These are phyloP conservation scores for Amanita rubescens DNA, from an alignment of 768 basidiomycete genomes.

Conservation along the genomic window DNA sequence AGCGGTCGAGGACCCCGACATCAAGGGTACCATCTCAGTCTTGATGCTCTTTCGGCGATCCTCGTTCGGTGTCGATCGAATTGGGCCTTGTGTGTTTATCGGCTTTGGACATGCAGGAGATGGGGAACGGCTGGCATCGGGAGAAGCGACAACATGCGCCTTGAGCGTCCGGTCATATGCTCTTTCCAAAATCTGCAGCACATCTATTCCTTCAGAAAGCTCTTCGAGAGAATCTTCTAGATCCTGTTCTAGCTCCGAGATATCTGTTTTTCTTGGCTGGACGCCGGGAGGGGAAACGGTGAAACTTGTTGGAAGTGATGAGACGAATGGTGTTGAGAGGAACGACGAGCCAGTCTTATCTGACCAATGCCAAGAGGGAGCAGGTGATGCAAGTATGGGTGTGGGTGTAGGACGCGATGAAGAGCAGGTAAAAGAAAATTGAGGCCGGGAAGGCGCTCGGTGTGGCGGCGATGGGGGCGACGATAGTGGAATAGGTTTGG, in stretches of 20 bases:
- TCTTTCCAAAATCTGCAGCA: conserved; percentile 59
- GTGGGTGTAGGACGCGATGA: conserved; percentile 18
- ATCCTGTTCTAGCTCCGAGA: conserved; percentile 17
- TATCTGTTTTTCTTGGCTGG: neutral
- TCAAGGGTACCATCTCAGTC: conserved; percentile 6
- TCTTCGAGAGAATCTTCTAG: conserved; percentile 45
- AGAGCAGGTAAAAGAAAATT: neutral
- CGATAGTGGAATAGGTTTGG: conserved; percentile 8
- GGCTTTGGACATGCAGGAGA: conserved; percentile 9
- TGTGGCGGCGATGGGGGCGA: conserved; percentile 10
- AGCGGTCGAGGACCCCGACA: conserved; percentile 7
- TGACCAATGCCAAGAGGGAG: conserved; percentile 11
- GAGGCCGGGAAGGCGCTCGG: conserved; percentile 1
- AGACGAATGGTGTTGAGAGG: conserved; percentile 9
- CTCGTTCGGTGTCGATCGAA: too few relatives aligned
- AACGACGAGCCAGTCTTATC: conserved; percentile 12
- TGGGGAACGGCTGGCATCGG: conserved; percentile 7
- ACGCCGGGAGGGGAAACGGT: conserved; percentile 9
- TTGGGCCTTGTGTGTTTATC: neutral
- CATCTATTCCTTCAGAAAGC: conserved; percentile 61
- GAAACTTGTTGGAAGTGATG: conserved; percentile 6
- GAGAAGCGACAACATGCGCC: conserved; percentile 41
- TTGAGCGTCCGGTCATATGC: conserved; percentile 62
- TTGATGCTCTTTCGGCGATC: neutral
- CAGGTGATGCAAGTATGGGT: conserved; percentile 4